A percentile compares a stretch with the other conserved stretches of the same genome.
These are phyloP conservation scores for Excoecaria agallocha DNA, from an alignment of 345 rosid genomes.

Conservation along the genomic window DNA sequence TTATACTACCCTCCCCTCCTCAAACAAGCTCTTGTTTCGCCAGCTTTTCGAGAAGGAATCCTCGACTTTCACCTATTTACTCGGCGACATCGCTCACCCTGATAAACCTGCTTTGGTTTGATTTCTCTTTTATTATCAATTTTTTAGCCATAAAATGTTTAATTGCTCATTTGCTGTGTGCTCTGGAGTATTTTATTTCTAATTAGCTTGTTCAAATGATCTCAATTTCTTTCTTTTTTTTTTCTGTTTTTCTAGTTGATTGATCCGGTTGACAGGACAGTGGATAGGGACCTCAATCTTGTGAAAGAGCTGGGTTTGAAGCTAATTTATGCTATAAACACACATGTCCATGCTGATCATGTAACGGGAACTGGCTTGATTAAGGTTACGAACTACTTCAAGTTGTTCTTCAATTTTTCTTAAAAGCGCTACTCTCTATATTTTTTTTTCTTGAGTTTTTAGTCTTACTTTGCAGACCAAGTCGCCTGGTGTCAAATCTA, in stretches of 20 bases:
- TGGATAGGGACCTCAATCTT: constrained; percentile 73
- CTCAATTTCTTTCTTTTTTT: not conserved
- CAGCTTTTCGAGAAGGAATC: constrained; percentile 94
- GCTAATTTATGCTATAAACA: constrained; percentile 80
- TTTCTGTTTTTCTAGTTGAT: constrained; percentile 52
- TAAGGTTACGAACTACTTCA: constrained; percentile 44
- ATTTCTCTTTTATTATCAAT: not conserved
- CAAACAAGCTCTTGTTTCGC: constrained; percentile 67
- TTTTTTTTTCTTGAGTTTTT: not conserved
- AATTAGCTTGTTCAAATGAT: not conserved
- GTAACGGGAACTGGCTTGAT: constrained; percentile 85
- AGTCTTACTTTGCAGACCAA: constrained; percentile 43
- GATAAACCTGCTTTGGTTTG: constrained; percentile 82
- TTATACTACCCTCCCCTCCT: constrained; percentile 5
- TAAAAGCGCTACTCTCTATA: not conserved
- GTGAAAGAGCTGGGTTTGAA: constrained; percentile 70
- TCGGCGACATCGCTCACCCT: constrained; percentile 78
- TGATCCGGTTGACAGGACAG: constrained; percentile 91
- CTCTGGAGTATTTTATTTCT: not conserved
- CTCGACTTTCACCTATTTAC: constrained; percentile 80
- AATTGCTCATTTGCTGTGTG: not conserved
- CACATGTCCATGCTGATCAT: constrained; percentile 99
- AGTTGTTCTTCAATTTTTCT: not conserved
- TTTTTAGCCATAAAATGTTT: not conserved
- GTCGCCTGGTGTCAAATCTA: constrained; percentile 58